These are phyloP conservation scores for Sugiyamaella neomexicana DNA, from an alignment of 1,139 yeast species.

Conservation along the genomic window DNA sequence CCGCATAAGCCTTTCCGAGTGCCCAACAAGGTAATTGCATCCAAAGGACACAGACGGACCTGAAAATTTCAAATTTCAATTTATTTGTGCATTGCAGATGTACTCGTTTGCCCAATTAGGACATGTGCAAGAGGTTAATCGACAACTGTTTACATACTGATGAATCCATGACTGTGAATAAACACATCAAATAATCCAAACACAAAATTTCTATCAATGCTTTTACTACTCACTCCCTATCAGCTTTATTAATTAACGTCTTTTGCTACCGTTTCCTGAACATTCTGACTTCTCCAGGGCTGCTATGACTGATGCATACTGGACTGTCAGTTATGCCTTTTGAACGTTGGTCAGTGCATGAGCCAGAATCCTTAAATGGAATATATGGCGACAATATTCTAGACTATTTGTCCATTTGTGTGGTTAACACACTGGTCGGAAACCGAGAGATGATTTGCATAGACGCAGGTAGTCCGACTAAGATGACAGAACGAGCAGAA, in stretches of 20 bases:
- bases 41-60: neutral
- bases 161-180: no score
- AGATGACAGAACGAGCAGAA: no score
- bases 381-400: slow-evolving; percentile 1
- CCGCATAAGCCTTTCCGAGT: no score
- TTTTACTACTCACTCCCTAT: no score
- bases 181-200: no score
- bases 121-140: neutral
- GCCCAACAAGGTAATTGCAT: no score
- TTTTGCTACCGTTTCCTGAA: no score
- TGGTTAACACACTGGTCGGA: slow-evolving; percentile 7
- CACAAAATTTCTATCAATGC: no score
- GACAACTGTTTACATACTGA: no score
- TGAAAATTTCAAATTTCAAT: slow-evolving; percentile 14
- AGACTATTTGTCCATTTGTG: slow-evolving; percentile 7
- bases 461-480: no score
- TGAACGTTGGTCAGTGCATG: slow-evolving; percentile 10
- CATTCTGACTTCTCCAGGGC: neutral
- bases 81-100: slow-evolving; percentile 10
- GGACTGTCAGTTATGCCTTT: slow-evolving; percentile 1
- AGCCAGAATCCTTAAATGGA: slow-evolving; percentile 1
- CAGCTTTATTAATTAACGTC: no score
- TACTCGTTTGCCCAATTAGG: neutral
- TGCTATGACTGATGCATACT: no score
- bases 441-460: neutral